Conservation (phyloP, 805 yeast genomes). For the Candida ulmi region DNA sequence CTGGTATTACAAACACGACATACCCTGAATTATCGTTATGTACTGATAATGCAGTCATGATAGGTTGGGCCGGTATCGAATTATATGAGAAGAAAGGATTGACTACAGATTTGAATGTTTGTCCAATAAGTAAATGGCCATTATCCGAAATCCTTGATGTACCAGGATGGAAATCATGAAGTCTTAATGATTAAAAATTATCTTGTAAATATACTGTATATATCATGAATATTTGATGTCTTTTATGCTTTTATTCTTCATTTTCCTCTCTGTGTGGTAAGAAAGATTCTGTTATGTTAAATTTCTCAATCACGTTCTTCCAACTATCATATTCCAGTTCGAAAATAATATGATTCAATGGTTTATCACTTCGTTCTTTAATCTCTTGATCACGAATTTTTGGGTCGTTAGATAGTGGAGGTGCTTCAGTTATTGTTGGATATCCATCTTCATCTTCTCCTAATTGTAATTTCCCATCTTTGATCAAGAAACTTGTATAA, state of each 20-base stretch:
- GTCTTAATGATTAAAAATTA: not conserved
- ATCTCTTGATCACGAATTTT: slow-evolving; percentile 18
- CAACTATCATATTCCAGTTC: slow-evolving; percentile 65
- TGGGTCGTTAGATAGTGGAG: slow-evolving; percentile 23
- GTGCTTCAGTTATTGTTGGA: slow-evolving; percentile 34
- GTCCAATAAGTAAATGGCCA: slow-evolving; percentile 86
- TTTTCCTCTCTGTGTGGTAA: slow-evolving; percentile 35
- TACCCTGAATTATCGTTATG: slow-evolving; percentile 73
- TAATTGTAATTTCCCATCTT: slow-evolving; percentile 60
- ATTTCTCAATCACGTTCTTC: slow-evolving; percentile 48
- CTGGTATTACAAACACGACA: slow-evolving; percentile 36
- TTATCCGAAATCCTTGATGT: slow-evolving; percentile 42
- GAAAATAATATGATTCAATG: slow-evolving; percentile 62
- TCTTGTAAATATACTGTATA: too few relatives aligned
- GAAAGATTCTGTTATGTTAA: slow-evolving; percentile 50
- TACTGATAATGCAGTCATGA: slow-evolving; percentile 95
- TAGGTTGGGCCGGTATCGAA: slow-evolving; percentile 96
- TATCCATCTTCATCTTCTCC: slow-evolving; percentile 45
- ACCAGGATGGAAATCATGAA: slow-evolving; percentile 44
- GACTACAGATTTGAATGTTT: slow-evolving; percentile 44
- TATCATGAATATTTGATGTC: too few relatives aligned
- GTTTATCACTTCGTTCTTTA: slow-evolving; percentile 22
- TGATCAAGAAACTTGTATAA: slow-evolving; percentile 71
- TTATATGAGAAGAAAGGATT: slow-evolving; percentile 46
- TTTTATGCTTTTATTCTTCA: too few relatives aligned